phyloP scores from a whole-genome alignment of 2,329 filamentous ascomycete genomes.

The Aspergillus sojae region DNA sequence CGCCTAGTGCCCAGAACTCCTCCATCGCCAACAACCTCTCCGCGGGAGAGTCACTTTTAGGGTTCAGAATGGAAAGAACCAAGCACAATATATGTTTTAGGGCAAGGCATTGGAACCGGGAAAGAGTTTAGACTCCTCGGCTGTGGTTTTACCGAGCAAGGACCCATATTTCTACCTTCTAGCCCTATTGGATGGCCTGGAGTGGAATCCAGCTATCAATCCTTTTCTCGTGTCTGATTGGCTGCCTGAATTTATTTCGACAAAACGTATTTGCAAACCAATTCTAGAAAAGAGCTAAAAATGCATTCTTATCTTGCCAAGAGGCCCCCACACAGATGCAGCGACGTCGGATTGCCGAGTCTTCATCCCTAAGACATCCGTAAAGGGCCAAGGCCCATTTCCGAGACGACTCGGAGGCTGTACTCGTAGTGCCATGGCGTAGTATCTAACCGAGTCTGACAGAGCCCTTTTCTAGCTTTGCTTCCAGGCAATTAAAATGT shows the following conservation, averaged over 20 bases:
- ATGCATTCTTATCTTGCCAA: constrained; percentile 1
- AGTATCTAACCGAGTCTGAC: neutral
- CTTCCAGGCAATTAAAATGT: neutral
- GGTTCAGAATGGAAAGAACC: too few relatives aligned
- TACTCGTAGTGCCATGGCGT: neutral
- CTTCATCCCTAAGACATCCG: neutral
- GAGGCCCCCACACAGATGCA: neutral
- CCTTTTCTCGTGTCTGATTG: neutral
- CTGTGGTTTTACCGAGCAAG: neutral
- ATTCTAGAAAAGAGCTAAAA: neutral
- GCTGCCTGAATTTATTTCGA: neutral
- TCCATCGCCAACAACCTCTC: too few relatives aligned
- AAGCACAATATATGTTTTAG: too few relatives aligned
- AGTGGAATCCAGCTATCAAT: neutral
- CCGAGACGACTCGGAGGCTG: neutral
- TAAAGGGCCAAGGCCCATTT: neutral
- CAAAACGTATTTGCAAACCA: neutral
- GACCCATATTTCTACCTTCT: neutral
- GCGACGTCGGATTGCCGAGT: constrained; percentile 1
- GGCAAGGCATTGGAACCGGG: too few relatives aligned
- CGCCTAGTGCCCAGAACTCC: too few relatives aligned
- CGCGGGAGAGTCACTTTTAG: too few relatives aligned
- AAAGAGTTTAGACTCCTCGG: neutral
- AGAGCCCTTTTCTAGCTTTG: neutral
- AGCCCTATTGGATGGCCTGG: neutral